Evolutionary conservation across 306 rosid genomes (phyloP).

Genomic region (Cyclanthera cordifolia): DNA sequence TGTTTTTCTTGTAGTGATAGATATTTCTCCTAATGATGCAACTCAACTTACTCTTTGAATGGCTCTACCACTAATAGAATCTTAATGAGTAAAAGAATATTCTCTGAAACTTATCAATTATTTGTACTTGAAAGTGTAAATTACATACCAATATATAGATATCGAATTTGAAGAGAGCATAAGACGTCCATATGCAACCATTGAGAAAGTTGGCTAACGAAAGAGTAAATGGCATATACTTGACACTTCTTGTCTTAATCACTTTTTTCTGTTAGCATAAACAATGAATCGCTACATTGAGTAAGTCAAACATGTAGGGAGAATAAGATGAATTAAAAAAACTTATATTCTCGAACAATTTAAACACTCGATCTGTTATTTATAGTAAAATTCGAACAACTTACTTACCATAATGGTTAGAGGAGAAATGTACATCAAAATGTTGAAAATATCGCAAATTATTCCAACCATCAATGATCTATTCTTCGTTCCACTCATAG

Average conservation of each 20-base stretch:
- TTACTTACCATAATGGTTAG: conserved; percentile 6
- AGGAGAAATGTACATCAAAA: conserved; percentile 31
- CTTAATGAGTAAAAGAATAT: too few relatives aligned
- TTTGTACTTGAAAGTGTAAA: background rate
- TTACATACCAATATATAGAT: conserved; percentile 39
- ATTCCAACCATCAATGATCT: conserved; percentile 60
- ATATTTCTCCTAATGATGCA: background rate
- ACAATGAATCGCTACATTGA: too few relatives aligned
- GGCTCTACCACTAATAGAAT: too few relatives aligned
- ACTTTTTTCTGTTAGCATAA: conserved; percentile 35
- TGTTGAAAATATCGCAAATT: conserved; percentile 50
- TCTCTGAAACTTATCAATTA: background rate
- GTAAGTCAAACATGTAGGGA: too few relatives aligned
- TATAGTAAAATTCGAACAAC: background rate
- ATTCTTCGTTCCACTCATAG: conserved; percentile 20
- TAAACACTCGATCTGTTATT: too few relatives aligned
- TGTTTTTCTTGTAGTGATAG: too few relatives aligned
- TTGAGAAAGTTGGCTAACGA: conserved; percentile 57
- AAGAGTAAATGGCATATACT: conserved; percentile 68
- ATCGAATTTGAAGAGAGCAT: conserved; percentile 58
- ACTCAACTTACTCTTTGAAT: background rate
- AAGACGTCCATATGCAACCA: conserved; percentile 57
- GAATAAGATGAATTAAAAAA: too few relatives aligned
- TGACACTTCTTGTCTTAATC: conserved; percentile 49
- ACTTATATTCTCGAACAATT: too few relatives aligned